Percentiles rank a stretch among this genome's conserved stretches.
phyloP scores from a whole-genome alignment of 495 filamentous ascomycete species.

The Rhizodiscina lignyota region DNA sequence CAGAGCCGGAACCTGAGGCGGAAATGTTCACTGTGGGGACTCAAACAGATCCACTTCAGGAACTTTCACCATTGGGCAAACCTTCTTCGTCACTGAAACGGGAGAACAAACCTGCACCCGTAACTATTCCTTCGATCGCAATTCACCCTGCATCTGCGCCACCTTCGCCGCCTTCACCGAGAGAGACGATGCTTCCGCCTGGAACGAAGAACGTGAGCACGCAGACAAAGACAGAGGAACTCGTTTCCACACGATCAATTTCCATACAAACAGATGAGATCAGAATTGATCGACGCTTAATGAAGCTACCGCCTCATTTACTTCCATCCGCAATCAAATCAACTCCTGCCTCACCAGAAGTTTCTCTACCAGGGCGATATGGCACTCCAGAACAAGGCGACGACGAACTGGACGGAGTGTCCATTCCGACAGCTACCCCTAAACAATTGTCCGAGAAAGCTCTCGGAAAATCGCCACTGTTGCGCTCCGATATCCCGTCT shows the following conservation, averaged over 20 bases:
- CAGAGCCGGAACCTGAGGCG: conserved; percentile 5
- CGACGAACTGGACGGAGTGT: too few relatives aligned
- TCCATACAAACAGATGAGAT: conserved; percentile 83
- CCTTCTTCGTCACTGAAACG: conserved; percentile 8
- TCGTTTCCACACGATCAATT: conserved; percentile 27
- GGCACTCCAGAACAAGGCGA: too few relatives aligned
- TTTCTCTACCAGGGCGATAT: too few relatives aligned
- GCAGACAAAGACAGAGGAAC: conserved; percentile 29
- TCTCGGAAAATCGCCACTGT: too few relatives aligned
- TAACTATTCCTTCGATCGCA: conserved; percentile 48
- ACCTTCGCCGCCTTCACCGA: conserved; percentile 47
- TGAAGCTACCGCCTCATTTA: conserved; percentile 60
- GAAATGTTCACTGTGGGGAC: conserved; percentile 44
- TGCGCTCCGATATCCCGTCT: too few relatives aligned
- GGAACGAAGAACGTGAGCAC: conserved; percentile 43
- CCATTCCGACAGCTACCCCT: too few relatives aligned
- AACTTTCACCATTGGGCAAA: conserved; percentile 3
- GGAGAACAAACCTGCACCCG: conserved; percentile 22
- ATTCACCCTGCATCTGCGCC: conserved; percentile 50
- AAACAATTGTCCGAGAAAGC: too few relatives aligned
- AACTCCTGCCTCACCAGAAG: conserved; percentile 33
- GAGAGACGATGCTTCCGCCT: conserved; percentile 42
- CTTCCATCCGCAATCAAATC: conserved; percentile 53
- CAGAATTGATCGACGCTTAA: conserved; percentile 52
- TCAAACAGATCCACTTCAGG: conserved; percentile 47